These are phyloP conservation scores for Malus hybrid DNA, from an alignment of 331 rosid genomes.

Conservation along the genomic window DNA sequence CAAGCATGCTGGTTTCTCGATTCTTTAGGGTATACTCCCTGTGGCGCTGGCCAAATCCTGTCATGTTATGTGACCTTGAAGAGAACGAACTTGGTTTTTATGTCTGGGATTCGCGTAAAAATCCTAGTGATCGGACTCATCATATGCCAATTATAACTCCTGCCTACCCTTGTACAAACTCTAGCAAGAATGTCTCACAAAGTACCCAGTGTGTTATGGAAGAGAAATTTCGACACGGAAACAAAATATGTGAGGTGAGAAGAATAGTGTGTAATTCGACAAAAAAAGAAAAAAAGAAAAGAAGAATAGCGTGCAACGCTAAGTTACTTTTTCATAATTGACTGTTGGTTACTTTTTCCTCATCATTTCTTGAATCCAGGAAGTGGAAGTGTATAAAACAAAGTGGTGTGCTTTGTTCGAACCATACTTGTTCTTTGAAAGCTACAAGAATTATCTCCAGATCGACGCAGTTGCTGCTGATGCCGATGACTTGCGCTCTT, in stretches of 20 bases:
- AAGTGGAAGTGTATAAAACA: constrained; percentile 67
- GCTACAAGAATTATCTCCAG: constrained; percentile 75
- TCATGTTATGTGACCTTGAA: constrained; percentile 81
- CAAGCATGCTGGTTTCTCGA: constrained; percentile 89
- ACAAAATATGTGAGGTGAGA: constrained; percentile 56
- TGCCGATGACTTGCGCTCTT: constrained; percentile 61
- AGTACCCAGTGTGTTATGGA: constrained; percentile 89
- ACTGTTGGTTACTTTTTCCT: neutral
- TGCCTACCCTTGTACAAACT: constrained; percentile 94
- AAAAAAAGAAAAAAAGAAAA: too few species aligned
- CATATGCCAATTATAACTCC: constrained; percentile 93
- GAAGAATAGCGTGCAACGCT: too few species aligned
- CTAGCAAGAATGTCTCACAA: constrained; percentile 85
- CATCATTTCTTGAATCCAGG: constrained; percentile 30
- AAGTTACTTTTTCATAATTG: neutral
- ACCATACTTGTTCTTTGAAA: constrained; percentile 68
- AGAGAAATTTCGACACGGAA: constrained; percentile 68
- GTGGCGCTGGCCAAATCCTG: constrained; percentile 99
- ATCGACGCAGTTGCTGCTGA: constrained; percentile 68
- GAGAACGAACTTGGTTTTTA: constrained; percentile 73
- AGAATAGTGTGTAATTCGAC: neutral
- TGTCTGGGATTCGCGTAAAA: constrained; percentile 85
- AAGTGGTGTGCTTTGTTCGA: constrained; percentile 78
- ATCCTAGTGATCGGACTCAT: constrained; percentile 71
- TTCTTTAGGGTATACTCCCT: constrained; percentile 88